phyloP scores from a whole-genome alignment of 177 flowering plant species.

The Tripterygium wilfordii region DNA sequence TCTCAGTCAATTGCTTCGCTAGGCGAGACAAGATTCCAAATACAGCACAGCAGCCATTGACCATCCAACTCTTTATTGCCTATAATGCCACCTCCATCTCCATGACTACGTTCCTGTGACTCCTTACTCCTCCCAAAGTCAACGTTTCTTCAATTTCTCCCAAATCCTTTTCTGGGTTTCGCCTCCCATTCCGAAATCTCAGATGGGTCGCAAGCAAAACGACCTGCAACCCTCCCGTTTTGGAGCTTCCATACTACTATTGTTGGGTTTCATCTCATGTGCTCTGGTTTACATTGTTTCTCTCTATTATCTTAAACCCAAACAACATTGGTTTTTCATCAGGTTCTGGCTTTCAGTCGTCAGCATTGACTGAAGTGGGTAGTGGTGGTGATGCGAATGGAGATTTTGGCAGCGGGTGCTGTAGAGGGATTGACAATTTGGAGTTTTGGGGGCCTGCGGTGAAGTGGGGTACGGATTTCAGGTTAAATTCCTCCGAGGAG shows the following conservation, averaged over 20 bases:
- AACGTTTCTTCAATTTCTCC: too few relatives aligned
- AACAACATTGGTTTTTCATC: neutral
- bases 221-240: conserved; percentile 47
- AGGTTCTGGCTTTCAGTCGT: conserved; percentile 9
- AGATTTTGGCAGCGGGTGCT: conserved; percentile 47
- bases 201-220: conserved; percentile 65
- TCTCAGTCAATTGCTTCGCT: too few relatives aligned
- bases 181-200: conserved; percentile 10
- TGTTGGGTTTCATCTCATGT: conserved; percentile 50
- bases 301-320: conserved; percentile 38
- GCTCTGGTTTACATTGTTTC: conserved; percentile 48
- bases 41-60: too few relatives aligned
- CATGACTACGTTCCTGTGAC: too few relatives aligned
- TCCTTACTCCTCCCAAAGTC: too few relatives aligned
- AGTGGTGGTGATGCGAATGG: conserved; percentile 3
- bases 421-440: conserved; percentile 68
- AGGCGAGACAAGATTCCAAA: too few relatives aligned
- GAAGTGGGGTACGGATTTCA: conserved; percentile 93
- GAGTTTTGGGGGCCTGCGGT: conserved; percentile 97
- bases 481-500: conserved; percentile 58
- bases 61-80: too few relatives aligned
- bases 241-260: conserved; percentile 36
- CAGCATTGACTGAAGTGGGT: conserved; percentile 11
- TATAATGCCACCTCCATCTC: too few relatives aligned
- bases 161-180: conserved; percentile 24